Base-by-base conservation (phyloP, 257 asterid genomes). In the Agastache rugosa region DNA sequence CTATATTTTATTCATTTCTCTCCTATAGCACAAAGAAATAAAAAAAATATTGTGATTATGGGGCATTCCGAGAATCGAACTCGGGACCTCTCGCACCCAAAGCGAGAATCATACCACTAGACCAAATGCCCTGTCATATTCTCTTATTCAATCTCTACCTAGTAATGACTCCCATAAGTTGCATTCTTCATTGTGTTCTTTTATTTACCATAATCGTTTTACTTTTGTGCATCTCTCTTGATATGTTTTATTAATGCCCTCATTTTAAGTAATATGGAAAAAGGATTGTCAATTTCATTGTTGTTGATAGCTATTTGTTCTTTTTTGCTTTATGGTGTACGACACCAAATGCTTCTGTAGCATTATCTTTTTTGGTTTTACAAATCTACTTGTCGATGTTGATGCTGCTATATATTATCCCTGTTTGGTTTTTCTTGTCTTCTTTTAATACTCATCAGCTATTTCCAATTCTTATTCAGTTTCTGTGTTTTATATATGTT, bases 41-140 rank as follows among this genome's bases (percentile, higher is more conserved):
- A 47, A 15, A 45, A 51, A 47, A 7, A 5, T 12, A 37, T 37
- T 39, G 11, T 9, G 44, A 8, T 9, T 8, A 39, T 19, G 78
- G 78, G 78, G 78, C 78, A 88, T 86, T 90, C 91, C 86, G 85
- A 87, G 93, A 90, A 90, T 92, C 82, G 83, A 91, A 86, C 91
- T 85, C 81, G 80, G 89, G 90, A 86, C 97, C 92, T 86, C 96
- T 88, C 91, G 90, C 95, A 82, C 96, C 93, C 89, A 65, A 90
- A 92, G 93, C 86, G 87, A 85, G 93, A 90, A 90, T 90, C 91
- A 87, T 92, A 88, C 90, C 93, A 88, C 97, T 87, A 90, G 93
- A 88, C 96, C 97, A 87, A 88, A 87, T 88, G 91, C 95, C 91
- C 96, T 63, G 65, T 59, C 37, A 31, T 31, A 31, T 31, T 31